phyloP scores from a whole-genome alignment of 805 yeast species.

The Teunomyces funiuensis region DNA sequence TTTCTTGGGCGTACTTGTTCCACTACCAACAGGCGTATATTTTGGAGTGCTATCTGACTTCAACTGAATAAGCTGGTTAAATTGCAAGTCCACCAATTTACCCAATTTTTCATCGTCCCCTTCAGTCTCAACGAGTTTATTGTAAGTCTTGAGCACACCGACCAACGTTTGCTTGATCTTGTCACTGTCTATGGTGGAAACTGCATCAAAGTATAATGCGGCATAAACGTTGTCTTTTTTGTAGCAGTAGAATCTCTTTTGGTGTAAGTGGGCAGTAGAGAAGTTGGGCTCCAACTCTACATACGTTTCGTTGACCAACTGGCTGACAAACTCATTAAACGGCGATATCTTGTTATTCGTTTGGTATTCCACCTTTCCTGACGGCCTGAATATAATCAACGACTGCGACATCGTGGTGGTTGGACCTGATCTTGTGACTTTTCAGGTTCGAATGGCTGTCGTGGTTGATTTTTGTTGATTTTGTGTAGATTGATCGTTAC shows the following conservation, averaged over 20 bases:
- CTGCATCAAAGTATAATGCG: constrained; percentile 39
- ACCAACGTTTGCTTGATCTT: constrained; percentile 31
- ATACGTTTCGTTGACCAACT: constrained; percentile 35
- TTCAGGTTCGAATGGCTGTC: no score
- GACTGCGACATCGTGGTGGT: constrained; percentile 37
- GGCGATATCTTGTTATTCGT: constrained; percentile 35
- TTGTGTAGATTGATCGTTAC: no score
- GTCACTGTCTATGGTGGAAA: constrained; percentile 40
- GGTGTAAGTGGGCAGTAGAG: constrained; percentile 29
- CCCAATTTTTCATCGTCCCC: constrained; percentile 26
- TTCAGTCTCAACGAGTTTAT: constrained; percentile 29
- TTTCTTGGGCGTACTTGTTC: constrained; percentile 8
- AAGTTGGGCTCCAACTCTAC: constrained; percentile 34
- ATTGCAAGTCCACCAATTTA: constrained; percentile 38
- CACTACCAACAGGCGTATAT: constrained; percentile 3
- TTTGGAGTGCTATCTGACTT: constrained; percentile 9
- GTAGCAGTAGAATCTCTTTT: constrained; percentile 36
- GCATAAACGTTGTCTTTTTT: constrained; percentile 28
- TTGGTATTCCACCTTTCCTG: constrained; percentile 39
- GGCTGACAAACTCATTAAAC: constrained; percentile 38
- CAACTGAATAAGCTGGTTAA: constrained; percentile 36
- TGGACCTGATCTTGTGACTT: neutral
- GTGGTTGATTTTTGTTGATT: no score
- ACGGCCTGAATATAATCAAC: constrained; percentile 33
- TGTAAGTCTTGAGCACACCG: constrained; percentile 34